Evolutionary conservation across 2,329 filamentous ascomycete species (phyloP).

Genomic region (Apiospora arundinis): DNA sequence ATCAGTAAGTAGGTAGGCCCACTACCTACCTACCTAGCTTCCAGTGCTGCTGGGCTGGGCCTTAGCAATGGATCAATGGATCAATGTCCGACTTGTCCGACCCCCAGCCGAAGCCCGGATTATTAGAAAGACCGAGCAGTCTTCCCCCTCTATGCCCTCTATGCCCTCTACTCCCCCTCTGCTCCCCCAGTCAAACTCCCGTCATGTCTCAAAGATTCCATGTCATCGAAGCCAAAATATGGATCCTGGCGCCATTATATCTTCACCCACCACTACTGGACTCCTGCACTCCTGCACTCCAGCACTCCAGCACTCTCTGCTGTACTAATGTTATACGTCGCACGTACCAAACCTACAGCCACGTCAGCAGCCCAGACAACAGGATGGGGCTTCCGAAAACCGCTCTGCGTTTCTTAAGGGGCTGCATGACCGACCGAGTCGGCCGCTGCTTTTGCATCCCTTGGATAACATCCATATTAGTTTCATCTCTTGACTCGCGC

Average conservation of each 20-base stretch:
- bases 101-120: background rate
- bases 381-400: conserved; percentile 5
- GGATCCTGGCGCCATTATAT: conserved; percentile 11
- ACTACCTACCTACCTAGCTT: no score
- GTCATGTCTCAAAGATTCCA: conserved; percentile 3
- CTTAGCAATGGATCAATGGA: background rate
- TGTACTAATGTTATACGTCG: background rate
- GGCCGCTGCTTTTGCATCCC: background rate
- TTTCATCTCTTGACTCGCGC: background rate
- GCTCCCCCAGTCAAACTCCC: background rate
- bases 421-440: background rate
- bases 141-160: no score
- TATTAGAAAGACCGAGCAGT: conserved; percentile 10
- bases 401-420: background rate
- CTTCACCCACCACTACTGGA: background rate
- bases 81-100: conserved; percentile 3
- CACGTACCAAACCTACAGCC: conserved; percentile 11
- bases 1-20: no score
- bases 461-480: background rate
- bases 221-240: conserved; percentile 5
- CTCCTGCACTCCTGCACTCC: no score
- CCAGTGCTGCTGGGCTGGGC: no score
- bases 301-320: no score
- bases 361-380: conserved; percentile 8
- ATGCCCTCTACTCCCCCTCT: background rate